phyloP scores from a whole-genome alignment of 495 filamentous ascomycete species.

The Eremomyces bilateralis region DNA sequence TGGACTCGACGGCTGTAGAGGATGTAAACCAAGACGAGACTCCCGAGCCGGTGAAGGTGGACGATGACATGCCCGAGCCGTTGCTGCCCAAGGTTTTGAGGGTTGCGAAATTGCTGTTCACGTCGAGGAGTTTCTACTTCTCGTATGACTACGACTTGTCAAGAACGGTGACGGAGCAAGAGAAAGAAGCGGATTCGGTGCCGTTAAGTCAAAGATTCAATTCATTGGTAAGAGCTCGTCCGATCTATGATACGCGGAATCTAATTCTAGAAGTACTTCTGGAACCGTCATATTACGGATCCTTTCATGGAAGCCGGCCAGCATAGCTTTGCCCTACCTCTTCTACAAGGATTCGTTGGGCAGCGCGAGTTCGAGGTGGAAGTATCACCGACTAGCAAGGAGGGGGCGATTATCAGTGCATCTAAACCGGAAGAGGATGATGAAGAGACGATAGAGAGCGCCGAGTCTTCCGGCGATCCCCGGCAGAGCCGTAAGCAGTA shows the following conservation, averaged over 20 bases:
- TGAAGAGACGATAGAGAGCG: constrained; percentile 1
- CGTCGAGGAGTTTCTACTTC: constrained; percentile 67
- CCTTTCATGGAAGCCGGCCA: constrained; percentile 51
- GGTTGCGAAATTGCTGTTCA: constrained; percentile 60
- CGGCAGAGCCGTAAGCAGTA: constrained; percentile 20
- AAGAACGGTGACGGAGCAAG: constrained; percentile 31
- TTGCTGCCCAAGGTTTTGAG: constrained; percentile 68
- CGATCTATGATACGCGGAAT: no score
- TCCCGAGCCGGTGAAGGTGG: no score
- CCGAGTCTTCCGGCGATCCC: constrained; percentile 3
- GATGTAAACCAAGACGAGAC: no score
- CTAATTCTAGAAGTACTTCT: no score
- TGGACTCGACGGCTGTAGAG: no score
- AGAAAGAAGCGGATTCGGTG: constrained; percentile 20
- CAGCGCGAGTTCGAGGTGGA: constrained; percentile 58
- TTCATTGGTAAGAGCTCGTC: no score
- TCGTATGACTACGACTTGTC: constrained; percentile 86
- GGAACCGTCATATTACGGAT: constrained; percentile 58
- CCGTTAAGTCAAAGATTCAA: no score
- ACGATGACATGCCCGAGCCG: no score
- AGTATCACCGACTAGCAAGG: constrained; percentile 8
- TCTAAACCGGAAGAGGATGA: constrained; percentile 3
- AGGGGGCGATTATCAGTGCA: constrained; percentile 10
- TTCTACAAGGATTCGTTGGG: constrained; percentile 91
- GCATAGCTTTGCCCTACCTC: constrained; percentile 47